A percentile compares a stretch with the other conserved stretches of the same genome.
phyloP scores from a whole-genome alignment of 2,329 filamentous ascomycete genomes.

The Aspergillus neotritici region DNA sequence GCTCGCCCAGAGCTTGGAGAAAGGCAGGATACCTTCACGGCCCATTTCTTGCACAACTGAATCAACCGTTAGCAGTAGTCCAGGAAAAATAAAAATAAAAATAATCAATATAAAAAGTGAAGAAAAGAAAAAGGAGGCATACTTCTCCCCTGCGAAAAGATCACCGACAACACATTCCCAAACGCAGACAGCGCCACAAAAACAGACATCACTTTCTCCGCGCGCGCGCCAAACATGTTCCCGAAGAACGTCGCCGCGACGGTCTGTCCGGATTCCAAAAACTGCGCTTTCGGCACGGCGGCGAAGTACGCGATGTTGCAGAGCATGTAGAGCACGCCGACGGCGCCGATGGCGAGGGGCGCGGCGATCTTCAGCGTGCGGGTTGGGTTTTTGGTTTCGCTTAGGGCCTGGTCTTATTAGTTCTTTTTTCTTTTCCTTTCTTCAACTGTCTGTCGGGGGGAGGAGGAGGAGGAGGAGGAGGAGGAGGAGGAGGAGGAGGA shows the following conservation, averaged over 20 bases:
- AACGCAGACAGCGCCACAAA: slow-evolving; percentile 57
- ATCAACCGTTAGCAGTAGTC: slow-evolving; percentile 4
- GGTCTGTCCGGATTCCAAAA: slow-evolving; percentile 49
- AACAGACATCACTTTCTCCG: slow-evolving; percentile 55
- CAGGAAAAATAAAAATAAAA: neutral
- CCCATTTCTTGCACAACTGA: slow-evolving; percentile 53
- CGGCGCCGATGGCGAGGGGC: slow-evolving; percentile 49
- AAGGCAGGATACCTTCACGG: slow-evolving; percentile 64
- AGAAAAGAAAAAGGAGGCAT: slow-evolving; percentile 9
- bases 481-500: neutral
- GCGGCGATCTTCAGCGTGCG: slow-evolving; percentile 54
- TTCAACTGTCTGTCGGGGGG: neutral
- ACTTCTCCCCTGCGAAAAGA: slow-evolving; percentile 45
- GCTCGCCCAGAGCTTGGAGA: slow-evolving; percentile 62
- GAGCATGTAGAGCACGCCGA: slow-evolving; percentile 53
- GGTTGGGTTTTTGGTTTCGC: slow-evolving; percentile 53
- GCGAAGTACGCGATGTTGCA: slow-evolving; percentile 57
- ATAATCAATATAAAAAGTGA: neutral
- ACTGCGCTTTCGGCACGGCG: slow-evolving; percentile 53
- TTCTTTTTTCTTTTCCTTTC: slow-evolving; percentile 1
- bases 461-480: neutral
- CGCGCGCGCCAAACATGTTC: slow-evolving; percentile 53
- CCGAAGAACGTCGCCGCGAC: slow-evolving; percentile 55
- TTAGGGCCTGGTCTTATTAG: slow-evolving; percentile 37
- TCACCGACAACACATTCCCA: slow-evolving; percentile 55